These are phyloP conservation scores for Aspergillus unguis DNA, from an alignment of 2,329 filamentous ascomycete species.

Conservation along the genomic window DNA sequence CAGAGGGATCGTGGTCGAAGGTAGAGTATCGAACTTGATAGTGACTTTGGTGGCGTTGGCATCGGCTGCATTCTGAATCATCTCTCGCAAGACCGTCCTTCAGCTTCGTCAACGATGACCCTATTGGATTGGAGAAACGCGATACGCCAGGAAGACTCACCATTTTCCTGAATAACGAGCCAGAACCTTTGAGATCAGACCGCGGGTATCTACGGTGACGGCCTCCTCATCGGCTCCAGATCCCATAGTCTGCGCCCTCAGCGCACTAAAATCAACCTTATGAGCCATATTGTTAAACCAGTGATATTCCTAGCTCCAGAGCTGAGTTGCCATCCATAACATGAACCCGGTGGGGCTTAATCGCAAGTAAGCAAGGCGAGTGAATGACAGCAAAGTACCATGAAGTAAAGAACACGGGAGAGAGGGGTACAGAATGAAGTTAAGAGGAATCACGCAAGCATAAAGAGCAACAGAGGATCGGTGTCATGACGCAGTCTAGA, in stretches of 20 bases:
- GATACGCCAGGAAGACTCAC: slow-evolving; percentile 50
- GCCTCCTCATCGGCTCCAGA: slow-evolving; percentile 91
- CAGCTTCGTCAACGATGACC: slow-evolving; percentile 14
- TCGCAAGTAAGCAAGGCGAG: background rate
- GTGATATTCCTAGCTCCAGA: background rate
- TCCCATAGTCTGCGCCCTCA: slow-evolving; percentile 82
- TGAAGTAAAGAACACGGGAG: too few relatives aligned
- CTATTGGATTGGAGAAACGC: slow-evolving; percentile 19
- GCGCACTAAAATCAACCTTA: slow-evolving; percentile 61
- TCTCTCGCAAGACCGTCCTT: slow-evolving; percentile 71
- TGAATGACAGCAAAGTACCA: too few relatives aligned
- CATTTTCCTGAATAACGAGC: slow-evolving; percentile 96
- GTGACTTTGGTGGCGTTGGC: slow-evolving; percentile 85
- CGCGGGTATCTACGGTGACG: slow-evolving; percentile 94
- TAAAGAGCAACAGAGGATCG: too few relatives aligned
- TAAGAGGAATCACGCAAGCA: too few relatives aligned
- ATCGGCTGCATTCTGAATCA: slow-evolving; percentile 98
- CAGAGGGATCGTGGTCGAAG: slow-evolving; percentile 71
- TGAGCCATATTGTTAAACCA: slow-evolving; percentile 58
- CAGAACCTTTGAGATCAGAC: slow-evolving; percentile 95
- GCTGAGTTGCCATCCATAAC: background rate
- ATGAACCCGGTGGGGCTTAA: background rate
- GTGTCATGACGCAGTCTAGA: background rate
- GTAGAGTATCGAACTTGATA: slow-evolving; percentile 87
- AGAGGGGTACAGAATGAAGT: too few relatives aligned